These are phyloP conservation scores for Fragaria ananassa DNA, from an alignment of 306 rosid genomes.

Conservation along the genomic window DNA sequence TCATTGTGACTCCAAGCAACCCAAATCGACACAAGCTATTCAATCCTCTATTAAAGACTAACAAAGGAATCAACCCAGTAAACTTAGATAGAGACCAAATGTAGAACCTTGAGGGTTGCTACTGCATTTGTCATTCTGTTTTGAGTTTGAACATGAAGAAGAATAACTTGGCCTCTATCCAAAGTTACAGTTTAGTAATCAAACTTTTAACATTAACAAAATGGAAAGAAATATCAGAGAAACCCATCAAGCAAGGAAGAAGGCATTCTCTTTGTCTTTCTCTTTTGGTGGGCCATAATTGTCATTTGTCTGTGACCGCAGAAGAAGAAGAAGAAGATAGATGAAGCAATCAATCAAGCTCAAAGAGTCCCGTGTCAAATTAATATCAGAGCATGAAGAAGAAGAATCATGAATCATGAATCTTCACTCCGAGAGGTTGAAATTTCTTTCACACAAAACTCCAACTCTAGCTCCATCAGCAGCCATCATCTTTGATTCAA, in stretches of 20 bases:
- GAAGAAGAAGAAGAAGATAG: conserved; percentile 10
- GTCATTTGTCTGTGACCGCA: conserved; percentile 23
- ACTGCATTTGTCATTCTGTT: background rate
- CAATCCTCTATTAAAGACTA: background rate
- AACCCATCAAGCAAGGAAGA: conserved; percentile 11
- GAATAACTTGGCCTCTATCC: conserved; percentile 7
- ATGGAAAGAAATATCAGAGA: conserved; percentile 18
- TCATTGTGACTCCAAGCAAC: background rate
- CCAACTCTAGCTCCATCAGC: conserved; percentile 21
- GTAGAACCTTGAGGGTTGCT: background rate
- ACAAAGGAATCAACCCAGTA: background rate
- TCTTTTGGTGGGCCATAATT: conserved; percentile 15
- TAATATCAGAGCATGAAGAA: background rate
- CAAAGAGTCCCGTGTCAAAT: background rate
- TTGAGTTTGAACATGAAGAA: background rate
- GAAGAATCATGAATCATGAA: conserved; percentile 2
- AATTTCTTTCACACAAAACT: conserved; percentile 34
- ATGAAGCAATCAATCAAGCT: conserved; percentile 15
- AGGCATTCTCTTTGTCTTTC: conserved; percentile 19
- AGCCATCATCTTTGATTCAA: conserved; percentile 50
- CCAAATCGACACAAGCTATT: background rate
- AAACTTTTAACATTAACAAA: conserved; percentile 10
- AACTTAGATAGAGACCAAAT: background rate
- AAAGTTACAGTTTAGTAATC: conserved; percentile 21
- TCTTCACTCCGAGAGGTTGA: conserved; percentile 28